phyloP scores from a whole-genome alignment of 805 yeast genomes.

The Suhomyces kilbournensis region DNA sequence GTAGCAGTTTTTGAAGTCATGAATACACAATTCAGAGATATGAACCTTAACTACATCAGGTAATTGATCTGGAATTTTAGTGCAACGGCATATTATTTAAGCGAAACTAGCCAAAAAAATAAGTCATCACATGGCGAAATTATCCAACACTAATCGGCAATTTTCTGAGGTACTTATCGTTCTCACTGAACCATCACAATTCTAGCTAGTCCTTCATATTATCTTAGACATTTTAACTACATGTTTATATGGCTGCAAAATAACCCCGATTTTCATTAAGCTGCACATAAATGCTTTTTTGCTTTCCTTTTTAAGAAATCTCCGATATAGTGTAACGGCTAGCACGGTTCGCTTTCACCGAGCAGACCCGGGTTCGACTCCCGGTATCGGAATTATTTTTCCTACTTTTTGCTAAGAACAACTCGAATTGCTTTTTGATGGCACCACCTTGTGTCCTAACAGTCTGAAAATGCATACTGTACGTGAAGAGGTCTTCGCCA shows the following conservation, averaged over 20 bases:
- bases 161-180: neutral
- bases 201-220: neutral
- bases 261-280: neutral
- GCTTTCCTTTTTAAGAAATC: neutral
- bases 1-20: neutral
- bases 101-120: too few relatives aligned
- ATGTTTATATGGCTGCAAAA: neutral
- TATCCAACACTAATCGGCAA: neutral
- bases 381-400: slow-evolving; percentile 63
- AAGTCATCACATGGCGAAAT: neutral
- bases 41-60: neutral
- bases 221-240: too few relatives aligned
- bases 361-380: slow-evolving; percentile 85
- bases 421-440: too few relatives aligned
- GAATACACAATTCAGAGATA: neutral
- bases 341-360: slow-evolving; percentile 85
- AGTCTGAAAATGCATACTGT: too few relatives aligned
- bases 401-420: too few relatives aligned
- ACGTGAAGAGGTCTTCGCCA: too few relatives aligned
- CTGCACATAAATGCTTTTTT: neutral
- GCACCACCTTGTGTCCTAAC: too few relatives aligned
- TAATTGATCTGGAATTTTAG: neutral
- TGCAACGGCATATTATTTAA: neutral
- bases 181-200: neutral
- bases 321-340: slow-evolving; percentile 83